phyloP scores from a whole-genome alignment of 2,329 filamentous ascomycete genomes.

The Monascus ruber region DNA sequence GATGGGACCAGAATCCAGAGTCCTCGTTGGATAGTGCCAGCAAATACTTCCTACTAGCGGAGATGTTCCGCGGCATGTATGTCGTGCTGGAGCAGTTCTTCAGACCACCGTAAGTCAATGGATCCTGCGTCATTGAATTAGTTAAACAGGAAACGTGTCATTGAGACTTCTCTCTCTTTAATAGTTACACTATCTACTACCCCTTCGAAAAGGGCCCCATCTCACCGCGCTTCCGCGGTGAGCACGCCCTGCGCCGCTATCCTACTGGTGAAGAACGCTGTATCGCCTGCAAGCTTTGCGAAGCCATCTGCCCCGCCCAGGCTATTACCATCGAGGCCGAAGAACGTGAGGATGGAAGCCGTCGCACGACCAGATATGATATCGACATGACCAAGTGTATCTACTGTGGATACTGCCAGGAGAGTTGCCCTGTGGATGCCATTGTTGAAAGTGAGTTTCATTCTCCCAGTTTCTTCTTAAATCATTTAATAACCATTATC shows the following conservation, averaged over 20 bases:
- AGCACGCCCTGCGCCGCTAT: constrained; percentile 92
- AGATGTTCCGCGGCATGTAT: constrained; percentile 98
- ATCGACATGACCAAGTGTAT: constrained; percentile 99
- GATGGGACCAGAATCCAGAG: constrained; percentile 74
- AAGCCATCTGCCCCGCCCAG: constrained; percentile 94
- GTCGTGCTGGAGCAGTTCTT: constrained; percentile 97
- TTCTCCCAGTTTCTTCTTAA: background rate
- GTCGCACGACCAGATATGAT: constrained; percentile 93
- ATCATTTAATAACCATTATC: constrained; percentile 8
- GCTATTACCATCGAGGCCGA: constrained; percentile 99
- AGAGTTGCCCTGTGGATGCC: constrained; percentile 95
- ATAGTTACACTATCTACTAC: constrained; percentile 96
- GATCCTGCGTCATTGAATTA: no score
- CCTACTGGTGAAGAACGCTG: constrained; percentile 96
- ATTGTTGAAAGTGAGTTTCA: constrained; percentile 59
- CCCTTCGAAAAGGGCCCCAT: constrained; percentile 99
- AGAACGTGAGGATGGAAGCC: constrained; percentile 89
- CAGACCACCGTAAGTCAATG: constrained; percentile 78
- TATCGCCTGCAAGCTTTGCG: constrained; percentile 99
- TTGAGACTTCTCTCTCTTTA: no score
- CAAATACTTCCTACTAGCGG: constrained; percentile 89
- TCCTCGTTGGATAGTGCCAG: constrained; percentile 69
- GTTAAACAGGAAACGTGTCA: no score
- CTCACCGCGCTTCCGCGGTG: constrained; percentile 93
- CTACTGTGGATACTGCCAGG: constrained; percentile 98